Evolutionary conservation across 2,329 filamentous ascomycete genomes (phyloP).

Genomic region (Periconia sp.): DNA sequence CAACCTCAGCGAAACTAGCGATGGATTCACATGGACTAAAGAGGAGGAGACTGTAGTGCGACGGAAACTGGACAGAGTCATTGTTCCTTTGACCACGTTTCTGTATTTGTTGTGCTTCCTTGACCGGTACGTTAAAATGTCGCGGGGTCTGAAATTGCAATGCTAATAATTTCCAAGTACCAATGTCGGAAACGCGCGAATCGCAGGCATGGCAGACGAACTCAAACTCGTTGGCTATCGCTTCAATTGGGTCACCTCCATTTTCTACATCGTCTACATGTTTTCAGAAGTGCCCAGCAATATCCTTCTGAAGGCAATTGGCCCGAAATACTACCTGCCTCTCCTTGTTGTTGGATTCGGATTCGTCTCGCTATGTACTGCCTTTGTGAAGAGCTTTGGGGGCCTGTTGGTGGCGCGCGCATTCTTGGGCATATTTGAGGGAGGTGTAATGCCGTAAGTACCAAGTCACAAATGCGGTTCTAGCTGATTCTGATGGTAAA

Average conservation of each 20-base stretch:
- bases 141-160: not conserved
- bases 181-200: slow-evolving; percentile 58
- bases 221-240: slow-evolving; percentile 52
- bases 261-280: slow-evolving; percentile 62
- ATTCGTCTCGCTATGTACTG: slow-evolving; percentile 56
- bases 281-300: slow-evolving; percentile 60
- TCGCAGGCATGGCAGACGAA: slow-evolving; percentile 56
- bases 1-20: slow-evolving; percentile 32
- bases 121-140: slow-evolving; percentile 32
- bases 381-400: slow-evolving; percentile 54
- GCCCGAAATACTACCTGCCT: slow-evolving; percentile 57
- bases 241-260: slow-evolving; percentile 61
- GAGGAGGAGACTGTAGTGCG: slow-evolving; percentile 54
- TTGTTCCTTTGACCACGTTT: slow-evolving; percentile 56
- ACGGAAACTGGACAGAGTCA: slow-evolving; percentile 56
- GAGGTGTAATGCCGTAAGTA: slow-evolving; percentile 56
- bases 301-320: slow-evolving; percentile 57
- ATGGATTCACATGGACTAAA: slow-evolving; percentile 51
- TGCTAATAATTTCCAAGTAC: slow-evolving; percentile 18
- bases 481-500: not conserved
- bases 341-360: slow-evolving; percentile 59
- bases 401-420: slow-evolving; percentile 53
- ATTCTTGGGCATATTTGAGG: slow-evolving; percentile 58
- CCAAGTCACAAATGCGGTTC: slow-evolving; percentile 7
- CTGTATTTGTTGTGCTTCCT: slow-evolving; percentile 58